Evolutionary conservation across 2,329 filamentous ascomycete genomes (phyloP), one percentile per base, ranked within the genome.

Genomic region (Aspergillaceae sp.): DNA sequence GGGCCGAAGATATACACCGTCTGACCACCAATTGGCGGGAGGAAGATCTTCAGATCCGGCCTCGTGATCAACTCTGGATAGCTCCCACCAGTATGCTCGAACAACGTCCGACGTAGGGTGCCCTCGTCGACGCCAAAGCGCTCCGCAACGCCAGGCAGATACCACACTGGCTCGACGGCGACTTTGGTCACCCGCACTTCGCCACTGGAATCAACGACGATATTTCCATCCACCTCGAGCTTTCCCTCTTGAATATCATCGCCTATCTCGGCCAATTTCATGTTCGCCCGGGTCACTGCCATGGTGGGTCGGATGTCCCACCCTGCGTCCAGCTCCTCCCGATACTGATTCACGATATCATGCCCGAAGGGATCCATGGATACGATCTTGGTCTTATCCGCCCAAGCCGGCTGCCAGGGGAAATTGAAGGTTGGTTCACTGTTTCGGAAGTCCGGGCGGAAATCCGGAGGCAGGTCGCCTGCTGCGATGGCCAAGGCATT

Each of bases 1-100:
- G 96, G 89, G 40, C 92, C 92, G 63, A 98, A 98, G 68, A 88
- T 92, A 71, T 98, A 97, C 6, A 97, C 92, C 0, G 92, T 97
- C 55, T 97, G 72, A 6, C 91, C 92, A 47, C 90, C 92, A 64
- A 98, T 97, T 3, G 92, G 92, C 30, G 92, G 92, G 40, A 97
- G 72, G 71, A 97, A 98, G 40, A 95, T 73, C 70, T 98, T 97
- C 69, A 97, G 90, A 62, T 97, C 92, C 40, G 83, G 82, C 47
- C 92, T 82, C 10, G 92, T 98, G 63, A 98, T 96, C 51, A 97
- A 76, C 74, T 98, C 92, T 2, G 92, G 92, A 67, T 94, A 98
- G 55, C 87, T 94, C 46, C 92, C 92, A 46, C 92, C 92, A 1
- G 90, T 97, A 59, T 96, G 86, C 63, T 97, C 92, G 62, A 97